Evolutionary conservation across 1,139 yeast species (phyloP).

Genomic region (Geotrichum histeridarum): DNA sequence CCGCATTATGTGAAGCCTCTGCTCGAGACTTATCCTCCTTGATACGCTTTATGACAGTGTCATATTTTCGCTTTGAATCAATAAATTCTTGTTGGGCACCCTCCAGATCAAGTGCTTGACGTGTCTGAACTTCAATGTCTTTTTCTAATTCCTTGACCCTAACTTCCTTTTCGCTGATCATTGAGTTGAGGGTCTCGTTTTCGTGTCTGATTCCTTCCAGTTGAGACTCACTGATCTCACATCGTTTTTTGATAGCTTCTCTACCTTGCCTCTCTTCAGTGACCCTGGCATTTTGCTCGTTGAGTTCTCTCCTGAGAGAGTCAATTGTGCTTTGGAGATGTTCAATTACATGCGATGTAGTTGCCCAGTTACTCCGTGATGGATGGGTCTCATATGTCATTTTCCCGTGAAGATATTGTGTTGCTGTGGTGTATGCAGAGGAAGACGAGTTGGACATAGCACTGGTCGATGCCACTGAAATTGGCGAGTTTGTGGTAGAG

Average conservation of each 20-base stretch:
- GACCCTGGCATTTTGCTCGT: conserved; percentile 28
- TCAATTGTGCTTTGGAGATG: conserved; percentile 30
- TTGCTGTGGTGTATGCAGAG: conserved; percentile 1
- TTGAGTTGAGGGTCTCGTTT: conserved; percentile 28
- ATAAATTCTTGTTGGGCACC: conserved; percentile 13
- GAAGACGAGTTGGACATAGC: conserved; percentile 5
- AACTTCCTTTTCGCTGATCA: conserved; percentile 31
- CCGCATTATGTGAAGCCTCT: conserved; percentile 18
- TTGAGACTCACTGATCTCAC: conserved; percentile 28
- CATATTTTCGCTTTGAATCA: conserved; percentile 14
- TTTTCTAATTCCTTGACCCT: conserved; percentile 27
- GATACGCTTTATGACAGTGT: conserved; percentile 7
- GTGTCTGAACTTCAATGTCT: conserved; percentile 5
- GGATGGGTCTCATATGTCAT: conserved; percentile 18
- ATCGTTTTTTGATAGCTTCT: conserved; percentile 29
- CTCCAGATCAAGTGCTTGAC: conserved; percentile 13
- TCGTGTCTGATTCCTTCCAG: conserved; percentile 30
- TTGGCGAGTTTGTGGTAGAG: background rate
- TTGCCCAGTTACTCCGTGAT: conserved; percentile 20
- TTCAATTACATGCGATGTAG: conserved; percentile 30
- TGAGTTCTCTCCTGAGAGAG: conserved; percentile 27
- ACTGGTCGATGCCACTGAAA: conserved; percentile 1
- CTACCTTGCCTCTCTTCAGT: conserved; percentile 27
- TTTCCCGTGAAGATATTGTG: conserved; percentile 1
- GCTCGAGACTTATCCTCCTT: conserved; percentile 25